Base-by-base conservation (phyloP, 345 rosid genomes). In the Trapa bicornis region DNA sequence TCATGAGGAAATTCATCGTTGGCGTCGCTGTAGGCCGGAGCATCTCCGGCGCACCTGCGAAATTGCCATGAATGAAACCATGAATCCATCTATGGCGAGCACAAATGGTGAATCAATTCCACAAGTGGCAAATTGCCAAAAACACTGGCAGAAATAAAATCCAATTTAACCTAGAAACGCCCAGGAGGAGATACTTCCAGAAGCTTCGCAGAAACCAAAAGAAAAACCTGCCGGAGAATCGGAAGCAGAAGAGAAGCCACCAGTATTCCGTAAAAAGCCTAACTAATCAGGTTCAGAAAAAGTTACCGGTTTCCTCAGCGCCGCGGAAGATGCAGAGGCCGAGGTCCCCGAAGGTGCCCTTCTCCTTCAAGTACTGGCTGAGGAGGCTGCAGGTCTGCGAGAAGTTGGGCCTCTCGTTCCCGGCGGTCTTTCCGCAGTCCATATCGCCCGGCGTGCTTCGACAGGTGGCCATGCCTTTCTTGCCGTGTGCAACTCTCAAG, bases 321-420 rank as follows among this genome's bases (percentile, higher is more conserved):
- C 72, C 71, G 83, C 85, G 78, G 35, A 89, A 66, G 75, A 86
- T 83, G 8, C 87, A 89, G 45, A 92, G 87, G 68, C 69, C 74
- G 7, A 89, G 89, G 82, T 87, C 96, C 73, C 96, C 96, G 22
- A 89, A 82, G 67, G 84, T 80, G 39, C 98, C 88, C 52, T 76
- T 84, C 83, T 79, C 92, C 72, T 84, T 92, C 61, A 92, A 70
- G 77, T 85, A 92, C 76, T 82, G 96, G 74, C 93, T 89, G 79
- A 92, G 68, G 65, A 85, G 54, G 67, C 75, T 85, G 74, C 93
- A 92, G 14, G 80, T 92, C 71, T 73, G 87, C 0, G 86, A 80
- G 79, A 92, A 92, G 76, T 83, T 84, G 0, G 85, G 64, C 71
- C 80, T 86, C 57, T 72, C 83, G n/a, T 22, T 22, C 29, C 29